phyloP scores from a whole-genome alignment of 495 filamentous ascomycete genomes.

The Aspergillus nidulans region DNA sequence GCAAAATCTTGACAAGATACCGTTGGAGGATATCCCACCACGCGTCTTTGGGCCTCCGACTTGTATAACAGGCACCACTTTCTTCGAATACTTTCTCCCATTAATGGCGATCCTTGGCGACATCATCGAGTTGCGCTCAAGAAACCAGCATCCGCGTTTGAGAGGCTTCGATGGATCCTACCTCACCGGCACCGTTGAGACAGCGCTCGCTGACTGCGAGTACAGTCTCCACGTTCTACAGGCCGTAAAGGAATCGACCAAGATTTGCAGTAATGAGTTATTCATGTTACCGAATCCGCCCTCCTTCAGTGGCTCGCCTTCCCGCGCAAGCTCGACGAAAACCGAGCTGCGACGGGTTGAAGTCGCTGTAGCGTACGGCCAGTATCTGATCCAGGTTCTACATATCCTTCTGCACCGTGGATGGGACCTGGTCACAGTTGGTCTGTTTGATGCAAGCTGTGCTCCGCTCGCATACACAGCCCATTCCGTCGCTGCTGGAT shows the following conservation, averaged over 20 bases:
- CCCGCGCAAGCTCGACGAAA: too few relatives aligned
- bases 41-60: conserved; percentile 24
- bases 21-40: conserved; percentile 21
- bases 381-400: too few relatives aligned
- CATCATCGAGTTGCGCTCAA: conserved; percentile 76
- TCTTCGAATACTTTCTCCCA: conserved; percentile 81
- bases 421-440: too few relatives aligned
- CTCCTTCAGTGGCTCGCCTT: conserved; percentile 47
- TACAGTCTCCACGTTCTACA: background rate
- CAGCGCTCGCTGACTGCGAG: background rate
- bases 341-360: too few relatives aligned
- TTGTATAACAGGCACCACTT: conserved; percentile 23
- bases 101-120: conserved; percentile 79
- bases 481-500: too few relatives aligned
- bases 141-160: conserved; percentile 69
- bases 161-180: conserved; percentile 28
- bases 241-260: background rate
- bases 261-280: background rate
- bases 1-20: conserved; percentile 27
- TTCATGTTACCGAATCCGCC: background rate
- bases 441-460: too few relatives aligned
- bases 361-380: too few relatives aligned
- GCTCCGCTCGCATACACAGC: conserved; percentile 38
- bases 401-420: too few relatives aligned
- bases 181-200: background rate